Evolutionary conservation across 2,329 filamentous ascomycete genomes (phyloP).

Genomic region (Sclerotinia glacialis): DNA sequence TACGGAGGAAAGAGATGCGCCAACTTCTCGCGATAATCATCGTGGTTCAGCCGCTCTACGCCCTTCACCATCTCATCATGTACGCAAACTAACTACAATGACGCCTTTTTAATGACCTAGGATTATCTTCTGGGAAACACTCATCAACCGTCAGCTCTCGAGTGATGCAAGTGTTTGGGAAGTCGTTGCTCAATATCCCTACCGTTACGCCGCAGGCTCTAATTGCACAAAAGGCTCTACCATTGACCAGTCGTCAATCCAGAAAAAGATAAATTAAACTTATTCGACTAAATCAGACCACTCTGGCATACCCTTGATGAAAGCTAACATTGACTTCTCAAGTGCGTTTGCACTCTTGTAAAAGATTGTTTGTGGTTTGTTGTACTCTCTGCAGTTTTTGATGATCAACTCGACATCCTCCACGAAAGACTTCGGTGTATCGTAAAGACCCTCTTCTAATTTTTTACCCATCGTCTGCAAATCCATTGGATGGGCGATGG

Average conservation of each 20-base stretch:
- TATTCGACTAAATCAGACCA: neutral
- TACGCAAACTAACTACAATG: neutral
- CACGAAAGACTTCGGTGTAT: neutral
- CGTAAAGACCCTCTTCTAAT: neutral
- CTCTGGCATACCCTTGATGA: neutral
- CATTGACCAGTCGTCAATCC: neutral
- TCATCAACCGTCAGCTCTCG: no score
- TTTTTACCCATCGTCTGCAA: slow-evolving; percentile 1
- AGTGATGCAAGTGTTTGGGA: neutral
- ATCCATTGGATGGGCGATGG: neutral
- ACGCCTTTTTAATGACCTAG: neutral
- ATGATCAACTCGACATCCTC: slow-evolving; percentile 15
- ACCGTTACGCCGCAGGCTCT: neutral
- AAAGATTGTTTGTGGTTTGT: neutral
- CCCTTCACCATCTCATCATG: neutral
- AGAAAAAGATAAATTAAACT: neutral
- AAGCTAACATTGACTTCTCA: neutral
- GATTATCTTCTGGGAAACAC: neutral
- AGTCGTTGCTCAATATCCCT: neutral
- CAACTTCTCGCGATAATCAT: neutral
- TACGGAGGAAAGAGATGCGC: neutral
- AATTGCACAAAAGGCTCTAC: neutral
- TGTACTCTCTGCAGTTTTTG: slow-evolving; percentile 7
- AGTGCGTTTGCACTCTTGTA: neutral
- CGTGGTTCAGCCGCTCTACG: no score